phyloP scores from a whole-genome alignment of 768 basidiomycete genomes.

The Panaeolus cyanescens region DNA sequence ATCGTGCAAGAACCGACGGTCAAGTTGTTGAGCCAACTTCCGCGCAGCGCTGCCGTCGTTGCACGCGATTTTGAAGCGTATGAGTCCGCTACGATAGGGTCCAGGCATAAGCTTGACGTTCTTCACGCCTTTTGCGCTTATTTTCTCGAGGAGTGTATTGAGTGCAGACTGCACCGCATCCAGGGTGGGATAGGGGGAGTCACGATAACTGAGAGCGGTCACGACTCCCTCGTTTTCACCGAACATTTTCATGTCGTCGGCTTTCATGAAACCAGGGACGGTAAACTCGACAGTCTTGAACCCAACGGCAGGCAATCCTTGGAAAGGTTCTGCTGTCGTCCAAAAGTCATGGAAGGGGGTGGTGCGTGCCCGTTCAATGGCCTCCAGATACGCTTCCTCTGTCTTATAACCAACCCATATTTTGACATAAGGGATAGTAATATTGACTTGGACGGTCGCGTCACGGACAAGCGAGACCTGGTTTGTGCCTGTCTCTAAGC shows the following conservation, averaged over 20 bases:
- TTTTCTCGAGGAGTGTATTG: conserved; percentile 37
- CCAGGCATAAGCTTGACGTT: conserved; percentile 51
- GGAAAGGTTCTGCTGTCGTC: conserved; percentile 51
- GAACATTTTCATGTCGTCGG: conserved; percentile 46
- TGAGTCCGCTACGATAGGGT: conserved; percentile 49
- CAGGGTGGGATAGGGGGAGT: conserved; percentile 45
- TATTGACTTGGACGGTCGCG: conserved; percentile 56
- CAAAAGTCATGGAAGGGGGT: conserved; percentile 37
- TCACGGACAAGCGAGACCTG: conserved; percentile 48
- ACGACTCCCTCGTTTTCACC: conserved; percentile 51
- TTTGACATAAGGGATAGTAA: conserved; percentile 56
- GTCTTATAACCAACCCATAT: conserved; percentile 68
- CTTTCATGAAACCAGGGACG: conserved; percentile 46
- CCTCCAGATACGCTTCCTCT: conserved; percentile 47
- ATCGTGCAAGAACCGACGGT: conserved; percentile 50
- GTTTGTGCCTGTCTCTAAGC: conserved; percentile 26
- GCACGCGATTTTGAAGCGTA: conserved; percentile 61
- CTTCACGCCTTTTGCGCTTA: conserved; percentile 27
- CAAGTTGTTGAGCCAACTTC: conserved; percentile 46
- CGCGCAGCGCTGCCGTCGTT: conserved; percentile 52
- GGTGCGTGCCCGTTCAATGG: conserved; percentile 43
- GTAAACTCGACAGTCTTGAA: conserved; percentile 61
- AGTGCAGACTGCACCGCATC: conserved; percentile 38
- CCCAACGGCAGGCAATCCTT: conserved; percentile 60
- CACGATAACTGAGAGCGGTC: conserved; percentile 36